phyloP scores from a whole-genome alignment of 352 stramenopile species.

The Sclerospora graminicola region DNA sequence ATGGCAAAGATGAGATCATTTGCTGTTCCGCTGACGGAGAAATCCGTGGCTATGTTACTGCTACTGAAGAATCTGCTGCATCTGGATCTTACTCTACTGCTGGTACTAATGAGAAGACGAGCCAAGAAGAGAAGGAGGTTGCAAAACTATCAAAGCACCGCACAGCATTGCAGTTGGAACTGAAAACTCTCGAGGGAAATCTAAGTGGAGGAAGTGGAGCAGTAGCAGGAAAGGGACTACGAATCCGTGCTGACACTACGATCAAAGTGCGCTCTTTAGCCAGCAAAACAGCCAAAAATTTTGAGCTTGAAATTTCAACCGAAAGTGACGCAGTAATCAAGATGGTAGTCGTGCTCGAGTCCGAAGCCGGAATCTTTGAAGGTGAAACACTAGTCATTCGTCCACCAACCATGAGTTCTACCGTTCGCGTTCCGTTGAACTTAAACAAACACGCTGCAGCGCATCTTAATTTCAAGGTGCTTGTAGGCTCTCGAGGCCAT shows the following conservation, averaged over 20 bases:
- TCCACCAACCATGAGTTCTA: too few species aligned
- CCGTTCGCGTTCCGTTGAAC: too few species aligned
- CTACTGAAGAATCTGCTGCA: slow-evolving; percentile 31
- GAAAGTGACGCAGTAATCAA: too few species aligned
- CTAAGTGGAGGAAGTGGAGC: too few species aligned
- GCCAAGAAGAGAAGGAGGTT: slow-evolving; percentile 63
- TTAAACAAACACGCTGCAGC: too few species aligned
- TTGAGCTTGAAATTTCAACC: slow-evolving; percentile 78
- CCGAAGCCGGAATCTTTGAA: too few species aligned
- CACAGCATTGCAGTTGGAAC: slow-evolving; percentile 55
- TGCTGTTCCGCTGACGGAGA: slow-evolving; percentile 76
- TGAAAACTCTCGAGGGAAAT: too few species aligned
- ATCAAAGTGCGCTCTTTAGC: slow-evolving; percentile 47
- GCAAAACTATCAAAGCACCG: slow-evolving; percentile 78
- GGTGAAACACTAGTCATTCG: too few species aligned
- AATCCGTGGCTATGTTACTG: slow-evolving; percentile 57
- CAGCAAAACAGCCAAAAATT: slow-evolving; percentile 36
- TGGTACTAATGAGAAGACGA: too few species aligned
- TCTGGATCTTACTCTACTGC: slow-evolving; percentile 15
- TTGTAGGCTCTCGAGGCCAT: too few species aligned
- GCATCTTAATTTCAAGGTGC: too few species aligned
- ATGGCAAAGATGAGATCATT: slow-evolving; percentile 80
- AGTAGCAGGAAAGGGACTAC: slow-evolving; percentile 41
- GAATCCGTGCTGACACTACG: slow-evolving; percentile 45
- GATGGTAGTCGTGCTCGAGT: too few species aligned